Evolutionary conservation across 768 basidiomycete genomes (phyloP), one percentile per base, ranked within the genome.

Genomic region (Lactarius indigo): DNA sequence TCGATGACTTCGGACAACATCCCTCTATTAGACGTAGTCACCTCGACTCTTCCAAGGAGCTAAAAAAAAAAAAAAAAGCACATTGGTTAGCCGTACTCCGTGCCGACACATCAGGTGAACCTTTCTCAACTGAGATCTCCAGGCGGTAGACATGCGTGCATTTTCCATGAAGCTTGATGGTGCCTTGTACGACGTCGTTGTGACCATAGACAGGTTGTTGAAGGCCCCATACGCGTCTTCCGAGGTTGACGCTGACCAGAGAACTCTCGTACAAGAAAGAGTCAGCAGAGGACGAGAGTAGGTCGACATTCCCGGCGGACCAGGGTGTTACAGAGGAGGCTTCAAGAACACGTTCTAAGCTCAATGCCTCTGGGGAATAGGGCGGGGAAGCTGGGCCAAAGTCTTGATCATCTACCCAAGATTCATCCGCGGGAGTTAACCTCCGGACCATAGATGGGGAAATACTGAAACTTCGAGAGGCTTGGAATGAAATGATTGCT

Each of bases 201-300:
- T 75, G 70, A 28, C 83, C 83, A 70, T 82, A 84, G 20, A 76
- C 75, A 12, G 83, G 81, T 28, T 76, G 71, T 55, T 72, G 69
- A 4, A 79, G 72, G 18, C 76, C 77, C 78, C 78, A 80, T 20
- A 76, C 73, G 52, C 78, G 78, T 33, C 74, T 74, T 15, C 81
- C 80, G 30, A 83, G 72, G 70, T 79, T 79, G 33, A 82, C 71
- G 33, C 73, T 74, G 68, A 82, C 75, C 65, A 77, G 74, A 56
- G 81, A 76, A 13, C 78, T 79, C 61, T 75, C 74, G 69, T 78
- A 80, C 18, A 78, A 17, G 59, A 68, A 64, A 33, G 57, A 64
- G 10, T 42, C 12, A 26, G 61, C 10, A 1, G 61, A 18, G 15
- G 66, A 68, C 62, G 57, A 57, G 10, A 33, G 15, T 17, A 23